phyloP scores from a whole-genome alignment of 768 basidiomycete genomes.

The Termitomyces sp. region DNA sequence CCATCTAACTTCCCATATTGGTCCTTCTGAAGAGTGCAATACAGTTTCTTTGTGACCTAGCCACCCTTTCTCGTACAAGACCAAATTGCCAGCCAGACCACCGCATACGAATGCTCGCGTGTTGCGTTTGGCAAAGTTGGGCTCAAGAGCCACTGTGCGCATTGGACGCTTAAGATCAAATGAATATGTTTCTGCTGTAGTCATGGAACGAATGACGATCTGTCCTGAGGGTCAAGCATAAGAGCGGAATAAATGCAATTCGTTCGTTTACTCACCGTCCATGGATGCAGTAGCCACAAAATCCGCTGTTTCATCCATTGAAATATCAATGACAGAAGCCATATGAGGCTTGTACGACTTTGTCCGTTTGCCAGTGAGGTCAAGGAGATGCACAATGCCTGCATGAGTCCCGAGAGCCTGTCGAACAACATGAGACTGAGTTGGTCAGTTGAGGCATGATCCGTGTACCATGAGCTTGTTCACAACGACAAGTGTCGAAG shows the following conservation, averaged over 20 bases:
- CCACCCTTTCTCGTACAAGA: conserved; percentile 96
- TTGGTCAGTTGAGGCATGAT: neutral
- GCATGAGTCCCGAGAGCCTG: conserved; percentile 91
- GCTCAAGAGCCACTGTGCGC: conserved; percentile 87
- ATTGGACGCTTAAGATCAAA: conserved; percentile 93
- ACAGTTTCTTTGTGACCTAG: conserved; percentile 89
- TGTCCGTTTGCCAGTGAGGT: conserved; percentile 72
- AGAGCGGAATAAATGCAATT: conserved; percentile 3
- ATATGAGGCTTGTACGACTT: conserved; percentile 90
- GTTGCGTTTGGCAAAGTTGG: conserved; percentile 76
- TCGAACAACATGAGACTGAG: conserved; percentile 8
- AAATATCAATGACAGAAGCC: conserved; percentile 83
- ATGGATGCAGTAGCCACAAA: conserved; percentile 91
- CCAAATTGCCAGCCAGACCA: conserved; percentile 83
- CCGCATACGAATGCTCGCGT: conserved; percentile 86
- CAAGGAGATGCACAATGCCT: conserved; percentile 88
- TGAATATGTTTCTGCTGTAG: conserved; percentile 73
- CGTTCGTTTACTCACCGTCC: conserved; percentile 61
- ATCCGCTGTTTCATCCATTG: conserved; percentile 79
- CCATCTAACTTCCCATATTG: conserved; percentile 93
- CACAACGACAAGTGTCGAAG: conserved; percentile 76
- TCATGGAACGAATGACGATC: conserved; percentile 82
- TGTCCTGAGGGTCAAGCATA: conserved; percentile 58
- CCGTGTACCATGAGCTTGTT: conserved; percentile 67
- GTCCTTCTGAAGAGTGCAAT: conserved; percentile 83